Conservation (phyloP, 768 basidiomycete species). For the Rhodotorula graminis region DNA sequence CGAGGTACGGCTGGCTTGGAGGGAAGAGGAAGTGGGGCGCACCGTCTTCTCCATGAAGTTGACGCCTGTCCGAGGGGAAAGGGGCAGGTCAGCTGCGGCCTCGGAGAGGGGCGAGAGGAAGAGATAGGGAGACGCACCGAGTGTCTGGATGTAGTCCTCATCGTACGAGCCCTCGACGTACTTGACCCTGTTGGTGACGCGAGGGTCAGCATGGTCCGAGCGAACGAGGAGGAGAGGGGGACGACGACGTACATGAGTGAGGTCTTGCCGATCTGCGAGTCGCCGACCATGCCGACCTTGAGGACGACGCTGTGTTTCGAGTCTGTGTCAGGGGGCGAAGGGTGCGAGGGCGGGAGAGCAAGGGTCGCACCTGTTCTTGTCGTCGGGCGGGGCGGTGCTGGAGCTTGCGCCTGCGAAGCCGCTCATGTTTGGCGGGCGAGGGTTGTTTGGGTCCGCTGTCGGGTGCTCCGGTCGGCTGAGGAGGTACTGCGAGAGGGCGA, state of each 20-base stretch:
- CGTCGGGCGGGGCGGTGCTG: not conserved
- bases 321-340: not conserved
- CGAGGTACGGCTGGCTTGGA: not conserved
- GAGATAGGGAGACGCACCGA: constrained; percentile 54
- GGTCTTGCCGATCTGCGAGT: constrained; percentile 98
- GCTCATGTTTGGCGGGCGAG: not conserved
- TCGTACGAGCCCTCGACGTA: constrained; percentile 84
- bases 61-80: constrained; percentile 51
- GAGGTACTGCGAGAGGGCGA: too few species aligned
- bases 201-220: not conserved
- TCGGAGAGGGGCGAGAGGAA: not conserved
- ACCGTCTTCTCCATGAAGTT: constrained; percentile 99
- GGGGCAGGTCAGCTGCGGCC: not conserved
- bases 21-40: not conserved
- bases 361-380: constrained; percentile 37
- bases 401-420: not conserved
- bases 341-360: too few species aligned
- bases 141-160: constrained; percentile 94
- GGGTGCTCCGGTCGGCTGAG: not conserved
- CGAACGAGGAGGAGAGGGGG: not conserved
- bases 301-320: constrained; percentile 20
- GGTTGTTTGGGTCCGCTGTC: not conserved
- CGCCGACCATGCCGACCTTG: constrained; percentile 97
- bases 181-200: constrained; percentile 57
- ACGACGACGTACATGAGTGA: constrained; percentile 66